Base-by-base conservation (phyloP, 768 basidiomycete genomes). In the Rickenella mellea region DNA sequence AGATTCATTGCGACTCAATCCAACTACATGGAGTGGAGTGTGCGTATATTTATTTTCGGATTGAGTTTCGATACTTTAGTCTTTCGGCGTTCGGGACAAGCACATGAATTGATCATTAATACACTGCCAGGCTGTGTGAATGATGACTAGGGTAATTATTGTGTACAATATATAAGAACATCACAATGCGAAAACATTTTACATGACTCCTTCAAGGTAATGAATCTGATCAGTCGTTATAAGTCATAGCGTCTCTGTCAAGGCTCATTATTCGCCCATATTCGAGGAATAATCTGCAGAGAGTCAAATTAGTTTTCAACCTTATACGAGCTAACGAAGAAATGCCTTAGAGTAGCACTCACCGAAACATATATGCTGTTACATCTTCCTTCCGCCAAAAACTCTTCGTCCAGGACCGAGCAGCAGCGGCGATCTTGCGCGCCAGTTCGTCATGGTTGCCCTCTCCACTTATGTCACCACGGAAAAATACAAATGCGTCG, bases 331-430 rank as follows among this genome's bases (percentile, higher is more conserved):
- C 21, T 11, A 14, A 15, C 21, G n/a, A 35, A 6, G 30, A 42
- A 11, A 10, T 17, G 33, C 24, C 19, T 36, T n/a, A 33, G 5
- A 27, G 43, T 27, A 31, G 35, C 22, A 52, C 66, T 33, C 44
- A 78, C 76, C 78, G 61, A 50, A 73, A 80, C 41, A 70, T 58
- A 50, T 81, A 80, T 1, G 78, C 73, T 4, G 63, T 63, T 59
- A 80, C 53, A 51, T 82, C 80, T 48, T 79, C 74, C 46, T 57
- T 64, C 31, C 79, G 63, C 80, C 79, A 83, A 55, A 67, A 76
- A 2, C 43, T 55, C 43, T 61, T 52, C 43, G 73, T 78, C 80
- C 80, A 83, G 21, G 66, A 58, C 26, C 68, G 62, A 0, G 83
- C 80, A 0, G 70, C 65, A 1, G 55, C 42, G 0, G 78, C 83